Base-by-base conservation (phyloP, 2,329 filamentous ascomycete genomes). In the Aspergillus pseudonomiae region DNA sequence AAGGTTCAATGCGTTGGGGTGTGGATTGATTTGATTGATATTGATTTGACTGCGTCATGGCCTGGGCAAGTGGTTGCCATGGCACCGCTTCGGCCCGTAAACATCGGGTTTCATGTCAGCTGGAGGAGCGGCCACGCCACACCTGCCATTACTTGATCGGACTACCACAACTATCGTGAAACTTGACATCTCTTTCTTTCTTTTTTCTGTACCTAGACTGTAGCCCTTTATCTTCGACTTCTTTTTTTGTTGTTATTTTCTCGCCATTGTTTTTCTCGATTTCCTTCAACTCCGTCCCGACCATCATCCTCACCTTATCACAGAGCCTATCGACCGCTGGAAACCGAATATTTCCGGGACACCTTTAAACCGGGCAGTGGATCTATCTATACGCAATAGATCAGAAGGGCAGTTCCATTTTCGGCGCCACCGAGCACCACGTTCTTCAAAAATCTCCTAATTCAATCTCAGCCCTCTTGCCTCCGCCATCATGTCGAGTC, bases 21-120 rank as follows among this genome's bases (percentile, higher is more conserved):
- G 30, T 54, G 52, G 11, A 21, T n/a, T n/a, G n/a, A 32, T 30
- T 52, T 26, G 34, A 28, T 34, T 21, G 50, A n/a, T 41, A 41
- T 41, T 41, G 39, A 41, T 53, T 16, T 53, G 50, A 30, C 52
- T 30, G 32, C 32, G 32, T 39, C 52, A 55, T 54, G 52, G 21
- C 52, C 11, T 34, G 19, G 24, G 46, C 28, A 46, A 24, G 10
- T 21, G 30, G 76, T 78, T 78, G 76, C 76, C 71, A 78, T 78
- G 73, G 73, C 75, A 78, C 71, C 73, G 57, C 59, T 69, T 71
- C 73, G 74, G 65, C 68, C 59, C 60, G 76, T 77, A 77, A 77
- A 76, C 75, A 77, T 68, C 61, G 59, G 24, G 59, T 53, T 71
- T 65, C 61, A 68, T 63, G 61, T 65, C 65, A 67, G 63, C 68